A percentile compares a stretch with the other conserved stretches of the same genome.
These are phyloP conservation scores for Colletotrichum destructivum DNA, from an alignment of 2,329 filamentous ascomycete genomes.

Conservation along the genomic window DNA sequence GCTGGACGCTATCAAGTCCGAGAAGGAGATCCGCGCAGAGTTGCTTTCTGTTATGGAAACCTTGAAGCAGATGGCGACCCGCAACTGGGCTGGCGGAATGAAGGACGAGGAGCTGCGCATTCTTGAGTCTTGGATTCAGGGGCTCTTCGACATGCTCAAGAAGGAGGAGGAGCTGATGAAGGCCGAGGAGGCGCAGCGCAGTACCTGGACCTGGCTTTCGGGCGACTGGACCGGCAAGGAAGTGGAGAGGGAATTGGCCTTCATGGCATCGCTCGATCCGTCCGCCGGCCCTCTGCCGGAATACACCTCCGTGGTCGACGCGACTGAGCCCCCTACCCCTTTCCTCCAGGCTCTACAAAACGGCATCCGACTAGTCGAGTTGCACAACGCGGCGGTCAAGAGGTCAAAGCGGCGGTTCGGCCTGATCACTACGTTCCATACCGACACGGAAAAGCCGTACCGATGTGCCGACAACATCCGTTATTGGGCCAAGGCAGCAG, in stretches of 20 bases:
- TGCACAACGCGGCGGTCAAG: slow-evolving; percentile 91
- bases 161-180: slow-evolving; percentile 85
- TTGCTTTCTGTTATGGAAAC: slow-evolving; percentile 90
- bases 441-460: slow-evolving; percentile 96
- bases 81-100: slow-evolving; percentile 88
- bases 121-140: slow-evolving; percentile 84
- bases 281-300: slow-evolving; percentile 73
- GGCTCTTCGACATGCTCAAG: slow-evolving; percentile 82
- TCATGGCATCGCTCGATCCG: slow-evolving; percentile 82
- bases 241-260: slow-evolving; percentile 84
- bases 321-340: slow-evolving; percentile 72
- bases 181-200: slow-evolving; percentile 78
- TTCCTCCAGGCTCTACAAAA: slow-evolving; percentile 83
- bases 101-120: slow-evolving; percentile 82
- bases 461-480: slow-evolving; percentile 93
- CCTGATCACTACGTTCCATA: slow-evolving; percentile 89
- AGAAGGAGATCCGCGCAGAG: slow-evolving; percentile 87
- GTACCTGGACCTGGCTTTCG: slow-evolving; percentile 84
- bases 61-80: slow-evolving; percentile 89
- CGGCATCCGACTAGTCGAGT: slow-evolving; percentile 84
- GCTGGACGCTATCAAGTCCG: slow-evolving; percentile 88
- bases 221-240: slow-evolving; percentile 84
- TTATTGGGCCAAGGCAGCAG: slow-evolving; percentile 96
- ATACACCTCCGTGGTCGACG: slow-evolving; percentile 70
- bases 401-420: slow-evolving; percentile 91